A percentile compares a stretch with the other conserved stretches of the same genome.
Evolutionary conservation across 1,284 basidiomycete species (phyloP).

Genomic region (Boletus semigastroideus): DNA sequence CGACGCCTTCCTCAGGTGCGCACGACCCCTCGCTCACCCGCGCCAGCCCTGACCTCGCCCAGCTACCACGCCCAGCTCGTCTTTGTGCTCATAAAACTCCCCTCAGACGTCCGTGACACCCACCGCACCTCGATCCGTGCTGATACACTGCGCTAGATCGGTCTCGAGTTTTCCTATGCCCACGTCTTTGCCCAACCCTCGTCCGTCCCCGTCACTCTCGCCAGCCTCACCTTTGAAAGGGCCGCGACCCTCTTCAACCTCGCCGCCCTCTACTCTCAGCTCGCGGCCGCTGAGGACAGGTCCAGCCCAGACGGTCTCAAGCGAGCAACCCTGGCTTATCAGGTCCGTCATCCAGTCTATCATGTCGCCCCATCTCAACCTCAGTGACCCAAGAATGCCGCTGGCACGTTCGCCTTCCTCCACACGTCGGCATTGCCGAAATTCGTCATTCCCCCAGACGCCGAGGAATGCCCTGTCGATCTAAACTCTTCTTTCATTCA

Average conservation of each 20-base stretch:
- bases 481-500: conserved; percentile 63
- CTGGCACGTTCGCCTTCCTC: conserved; percentile 74
- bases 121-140: neutral
- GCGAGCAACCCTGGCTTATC: conserved; percentile 67
- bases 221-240: conserved; percentile 79
- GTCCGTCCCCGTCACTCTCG: conserved; percentile 60
- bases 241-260: conserved; percentile 81
- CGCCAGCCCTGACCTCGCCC: conserved; percentile 19
- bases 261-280: conserved; percentile 76
- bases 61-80: conserved; percentile 91
- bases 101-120: conserved; percentile 53
- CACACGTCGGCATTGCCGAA: conserved; percentile 57
- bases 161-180: conserved; percentile 73
- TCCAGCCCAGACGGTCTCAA: conserved; percentile 76
- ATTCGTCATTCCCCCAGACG: conserved; percentile 49
- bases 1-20: conserved; percentile 44
- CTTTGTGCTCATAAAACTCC: conserved; percentile 74
- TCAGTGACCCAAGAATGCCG: conserved; percentile 61
- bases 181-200: conserved; percentile 58
- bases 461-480: conserved; percentile 60
- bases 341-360: conserved; percentile 47
- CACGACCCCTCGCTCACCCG: neutral
- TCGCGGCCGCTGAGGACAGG: conserved; percentile 68
- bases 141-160: conserved; percentile 55
- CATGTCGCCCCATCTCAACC: neutral